Evolutionary conservation across 805 yeast species (phyloP), one percentile per base, ranked within the genome.

Genomic region (Tetrapisispora taiwanensis): DNA sequence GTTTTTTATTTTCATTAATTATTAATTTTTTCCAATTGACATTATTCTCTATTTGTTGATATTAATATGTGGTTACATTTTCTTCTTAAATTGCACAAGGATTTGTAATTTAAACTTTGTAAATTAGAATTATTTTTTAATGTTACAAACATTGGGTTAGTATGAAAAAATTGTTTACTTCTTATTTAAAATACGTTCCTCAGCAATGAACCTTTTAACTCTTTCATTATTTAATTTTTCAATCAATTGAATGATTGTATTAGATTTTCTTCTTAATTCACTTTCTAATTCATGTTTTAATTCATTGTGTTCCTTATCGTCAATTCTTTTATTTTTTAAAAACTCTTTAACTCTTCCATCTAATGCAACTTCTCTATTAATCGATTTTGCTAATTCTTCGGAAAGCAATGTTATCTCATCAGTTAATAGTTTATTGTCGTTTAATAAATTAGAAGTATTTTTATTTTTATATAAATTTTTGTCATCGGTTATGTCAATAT

Each of bases 351-450:
- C 15, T 27, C 14, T 37, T 18, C 26, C 26, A 18, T 37, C 40
- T 12, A 37, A 18, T 10, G 2, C 5, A 26, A 37, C 32, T 18
- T 37, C 40, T 36, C 92, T 67, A 43, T 76, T 73, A 37, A 84
- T 81, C 0, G 88, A 79, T 18, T 76, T 75, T 0, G 88, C 89
- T 41, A 84, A 67, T 53, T 84, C 94, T 26, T 75, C 73, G 1
- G 89, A 79, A 1, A 84, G 79, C 19, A 82, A 54, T 47, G 79
- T 81, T 35, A 84, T 62, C 55, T 84, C 92, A 45, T 73, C 70
- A 51, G 81, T 67, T 14, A 37, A 27, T 7, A 24, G 5, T 17
- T 28, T 15, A 37, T 37, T 32, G 84, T 60, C 30, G 71, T 73
- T 42, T 70, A 70, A 48, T 78, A 82, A 43, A 81, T 76, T 33